phyloP scores from a whole-genome alignment of 139 green algal genomes.

The Chlorella vulgaris region DNA sequence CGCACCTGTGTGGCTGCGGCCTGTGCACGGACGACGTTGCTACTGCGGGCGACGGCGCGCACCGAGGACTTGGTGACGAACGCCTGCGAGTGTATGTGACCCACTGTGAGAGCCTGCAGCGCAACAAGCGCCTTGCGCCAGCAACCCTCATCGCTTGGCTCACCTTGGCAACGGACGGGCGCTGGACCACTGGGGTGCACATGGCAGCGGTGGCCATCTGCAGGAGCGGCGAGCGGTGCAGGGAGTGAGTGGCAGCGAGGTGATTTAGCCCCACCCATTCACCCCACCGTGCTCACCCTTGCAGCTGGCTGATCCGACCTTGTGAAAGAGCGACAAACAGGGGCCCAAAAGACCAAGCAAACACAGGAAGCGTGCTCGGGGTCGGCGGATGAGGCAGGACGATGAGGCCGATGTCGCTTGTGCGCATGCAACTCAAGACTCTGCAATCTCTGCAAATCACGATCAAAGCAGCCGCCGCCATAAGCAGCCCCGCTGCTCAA shows the following conservation, averaged over 20 bases:
- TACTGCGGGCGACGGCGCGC: conserved; percentile 7
- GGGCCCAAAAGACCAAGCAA: too few species aligned
- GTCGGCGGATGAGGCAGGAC: too few species aligned
- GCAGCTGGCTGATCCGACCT: neutral
- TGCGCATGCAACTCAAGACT: too few species aligned
- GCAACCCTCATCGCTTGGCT: neutral
- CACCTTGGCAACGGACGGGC: conserved; percentile 16
- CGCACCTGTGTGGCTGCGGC: conserved; percentile 37
- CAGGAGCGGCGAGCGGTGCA: neutral
- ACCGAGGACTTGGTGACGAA: conserved; percentile 25
- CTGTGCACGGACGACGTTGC: conserved; percentile 24
- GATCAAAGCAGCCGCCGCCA: too few species aligned
- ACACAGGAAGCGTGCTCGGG: too few species aligned
- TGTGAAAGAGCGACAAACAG: too few species aligned
- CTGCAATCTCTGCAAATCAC: too few species aligned
- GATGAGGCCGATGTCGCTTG: too few species aligned
- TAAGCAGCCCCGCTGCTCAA: too few species aligned
- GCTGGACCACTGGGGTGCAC: neutral
- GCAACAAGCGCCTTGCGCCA: neutral
- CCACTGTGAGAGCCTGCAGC: conserved; percentile 36
- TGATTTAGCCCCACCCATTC: neutral
- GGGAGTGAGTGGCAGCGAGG: neutral
- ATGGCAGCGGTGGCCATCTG: conserved; percentile 21
- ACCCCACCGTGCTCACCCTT: neutral
- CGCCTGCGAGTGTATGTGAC: too few species aligned